phyloP scores from a whole-genome alignment of 1,284 basidiomycete species.

The Boletus calvinii region DNA sequence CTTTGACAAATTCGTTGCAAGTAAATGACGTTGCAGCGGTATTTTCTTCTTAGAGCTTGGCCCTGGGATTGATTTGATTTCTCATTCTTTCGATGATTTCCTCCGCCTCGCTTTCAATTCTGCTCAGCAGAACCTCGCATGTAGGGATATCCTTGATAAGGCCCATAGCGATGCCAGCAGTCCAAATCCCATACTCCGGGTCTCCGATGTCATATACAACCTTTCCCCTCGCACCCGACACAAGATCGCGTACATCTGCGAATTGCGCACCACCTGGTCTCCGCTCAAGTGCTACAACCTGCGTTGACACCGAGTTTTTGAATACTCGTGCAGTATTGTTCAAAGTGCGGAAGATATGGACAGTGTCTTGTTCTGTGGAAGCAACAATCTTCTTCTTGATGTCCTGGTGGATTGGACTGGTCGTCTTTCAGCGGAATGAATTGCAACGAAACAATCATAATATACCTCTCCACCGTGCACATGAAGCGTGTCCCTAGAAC shows the following conservation, averaged over 20 bases:
- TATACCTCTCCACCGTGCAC: conserved; percentile 74
- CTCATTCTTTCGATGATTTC: conserved; percentile 59
- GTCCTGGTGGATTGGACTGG: conserved; percentile 81
- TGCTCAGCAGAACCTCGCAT: conserved; percentile 70
- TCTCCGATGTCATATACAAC: conserved; percentile 86
- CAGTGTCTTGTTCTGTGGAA: conserved; percentile 77
- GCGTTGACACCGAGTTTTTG: conserved; percentile 79
- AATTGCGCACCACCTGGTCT: conserved; percentile 86
- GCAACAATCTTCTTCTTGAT: conserved; percentile 90
- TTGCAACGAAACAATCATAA: neutral
- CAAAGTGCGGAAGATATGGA: conserved; percentile 89
- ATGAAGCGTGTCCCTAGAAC: conserved; percentile 77
- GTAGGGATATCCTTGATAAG: conserved; percentile 87
- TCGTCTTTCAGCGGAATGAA: conserved; percentile 3
- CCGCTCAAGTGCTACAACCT: conserved; percentile 82
- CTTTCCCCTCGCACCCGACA: conserved; percentile 76
- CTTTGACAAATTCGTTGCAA: neutral
- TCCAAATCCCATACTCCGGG: conserved; percentile 87
- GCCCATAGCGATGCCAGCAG: conserved; percentile 75
- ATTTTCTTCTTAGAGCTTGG: conserved; percentile 43
- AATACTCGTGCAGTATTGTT: conserved; percentile 88
- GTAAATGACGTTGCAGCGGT: neutral
- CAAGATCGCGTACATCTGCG: conserved; percentile 80
- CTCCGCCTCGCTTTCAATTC: conserved; percentile 80
- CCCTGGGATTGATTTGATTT: conserved; percentile 39